These are phyloP conservation scores for Fraxinus americana DNA, from an alignment of 257 asterid species.

Conservation along the genomic window DNA sequence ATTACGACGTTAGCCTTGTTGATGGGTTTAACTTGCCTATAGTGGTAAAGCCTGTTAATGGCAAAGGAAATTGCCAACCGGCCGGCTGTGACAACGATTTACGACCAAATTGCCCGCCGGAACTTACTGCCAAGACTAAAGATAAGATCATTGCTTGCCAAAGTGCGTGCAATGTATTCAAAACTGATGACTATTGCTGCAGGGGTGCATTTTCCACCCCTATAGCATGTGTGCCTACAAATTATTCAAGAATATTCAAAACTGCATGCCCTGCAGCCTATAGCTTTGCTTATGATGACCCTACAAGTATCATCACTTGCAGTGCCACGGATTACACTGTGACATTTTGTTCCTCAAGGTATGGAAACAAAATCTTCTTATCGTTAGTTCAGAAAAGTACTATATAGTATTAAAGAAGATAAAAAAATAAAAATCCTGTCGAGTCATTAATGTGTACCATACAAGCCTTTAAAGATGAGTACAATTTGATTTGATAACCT, in stretches of 20 bases:
- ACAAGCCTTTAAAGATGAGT: background rate
- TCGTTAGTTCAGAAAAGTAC: background rate
- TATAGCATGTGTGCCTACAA: slow-evolving; percentile 53
- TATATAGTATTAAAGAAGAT: too few relatives aligned
- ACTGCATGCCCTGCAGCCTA: slow-evolving; percentile 64
- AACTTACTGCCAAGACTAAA: slow-evolving; percentile 32
- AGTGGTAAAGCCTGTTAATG: slow-evolving; percentile 48
- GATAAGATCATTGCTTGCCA: slow-evolving; percentile 54
- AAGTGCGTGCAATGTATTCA: slow-evolving; percentile 58
- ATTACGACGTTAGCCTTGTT: slow-evolving; percentile 66
- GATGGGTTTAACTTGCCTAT: slow-evolving; percentile 75
- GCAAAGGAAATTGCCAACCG: slow-evolving; percentile 55
- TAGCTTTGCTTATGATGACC: slow-evolving; percentile 64
- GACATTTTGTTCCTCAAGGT: slow-evolving; percentile 61
- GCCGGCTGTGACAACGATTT: slow-evolving; percentile 67
- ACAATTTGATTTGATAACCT: background rate
- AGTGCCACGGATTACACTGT: slow-evolving; percentile 52
- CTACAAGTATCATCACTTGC: slow-evolving; percentile 55
- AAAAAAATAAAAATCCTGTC: background rate
- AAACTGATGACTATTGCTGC: slow-evolving; percentile 60
- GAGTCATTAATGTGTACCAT: background rate
- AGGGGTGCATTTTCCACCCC: slow-evolving; percentile 51
- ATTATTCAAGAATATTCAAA: slow-evolving; percentile 56
- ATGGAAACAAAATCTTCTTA: background rate
- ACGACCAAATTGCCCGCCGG: slow-evolving; percentile 51